Percentiles rank a stretch among this genome's conserved stretches.
These are phyloP conservation scores for Trametes maxima DNA, from an alignment of 768 basidiomycete species.

Conservation along the genomic window DNA sequence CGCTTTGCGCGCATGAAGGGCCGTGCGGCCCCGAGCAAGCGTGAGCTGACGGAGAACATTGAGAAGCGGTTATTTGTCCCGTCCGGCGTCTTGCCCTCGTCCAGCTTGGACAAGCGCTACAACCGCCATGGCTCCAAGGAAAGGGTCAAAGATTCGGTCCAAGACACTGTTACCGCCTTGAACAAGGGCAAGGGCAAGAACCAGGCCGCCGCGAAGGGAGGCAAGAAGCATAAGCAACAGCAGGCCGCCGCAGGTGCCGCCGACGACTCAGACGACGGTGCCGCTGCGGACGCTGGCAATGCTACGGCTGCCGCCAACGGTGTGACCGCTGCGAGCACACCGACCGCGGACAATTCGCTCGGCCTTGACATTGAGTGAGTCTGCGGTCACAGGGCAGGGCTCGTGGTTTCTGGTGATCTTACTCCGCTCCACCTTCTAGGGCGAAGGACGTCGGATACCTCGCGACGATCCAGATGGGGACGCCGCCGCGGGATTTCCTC, in stretches of 20 bases:
- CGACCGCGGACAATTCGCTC: slow-evolving; percentile 54
- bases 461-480: slow-evolving; percentile 46
- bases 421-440: slow-evolving; percentile 31
- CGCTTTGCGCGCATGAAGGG: slow-evolving; percentile 74
- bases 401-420: background rate
- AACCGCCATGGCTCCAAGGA: slow-evolving; percentile 19
- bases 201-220: background rate
- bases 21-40: slow-evolving; percentile 50
- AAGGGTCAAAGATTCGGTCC: slow-evolving; percentile 7
- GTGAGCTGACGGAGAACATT: slow-evolving; percentile 48
- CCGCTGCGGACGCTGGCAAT: slow-evolving; percentile 7
- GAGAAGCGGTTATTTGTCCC: slow-evolving; percentile 44
- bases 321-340: slow-evolving; percentile 46
- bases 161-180: background rate
- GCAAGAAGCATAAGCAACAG: slow-evolving; percentile 3
- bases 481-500: slow-evolving; percentile 44
- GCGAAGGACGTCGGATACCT: slow-evolving; percentile 57
- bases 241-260: background rate
- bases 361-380: slow-evolving; percentile 72
- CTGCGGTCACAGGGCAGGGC: background rate
- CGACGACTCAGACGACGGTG: background rate
- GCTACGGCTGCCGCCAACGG: slow-evolving; percentile 19
- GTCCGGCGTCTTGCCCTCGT: slow-evolving; percentile 31
- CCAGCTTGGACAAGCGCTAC: slow-evolving; percentile 17
- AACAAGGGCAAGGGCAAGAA: slow-evolving; percentile 21